phyloP scores from a whole-genome alignment of 768 basidiomycete species.

The Pleurotus salmoneostramineus region DNA sequence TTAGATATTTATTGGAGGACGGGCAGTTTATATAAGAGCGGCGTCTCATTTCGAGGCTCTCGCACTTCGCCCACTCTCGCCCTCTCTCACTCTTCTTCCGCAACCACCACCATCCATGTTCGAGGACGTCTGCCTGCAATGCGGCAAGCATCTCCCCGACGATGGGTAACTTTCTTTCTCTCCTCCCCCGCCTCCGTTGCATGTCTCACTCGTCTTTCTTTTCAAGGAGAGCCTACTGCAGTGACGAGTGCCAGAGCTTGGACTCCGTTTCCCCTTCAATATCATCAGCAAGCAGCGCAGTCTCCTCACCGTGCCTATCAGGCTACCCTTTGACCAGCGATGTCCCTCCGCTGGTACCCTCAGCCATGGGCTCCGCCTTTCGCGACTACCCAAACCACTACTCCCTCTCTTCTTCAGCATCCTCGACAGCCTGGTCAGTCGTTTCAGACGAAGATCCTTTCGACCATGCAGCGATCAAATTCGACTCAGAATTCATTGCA shows the following conservation, averaged over 20 bases:
- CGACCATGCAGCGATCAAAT: constrained; percentile 28
- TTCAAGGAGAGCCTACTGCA: constrained; percentile 64
- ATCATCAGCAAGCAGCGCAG: constrained; percentile 62
- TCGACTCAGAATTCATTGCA: constrained; percentile 28
- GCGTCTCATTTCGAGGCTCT: constrained; percentile 7
- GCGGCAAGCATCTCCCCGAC: constrained; percentile 60
- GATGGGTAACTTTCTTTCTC: constrained; percentile 47
- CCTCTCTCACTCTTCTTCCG: constrained; percentile 6
- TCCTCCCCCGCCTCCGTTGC: constrained; percentile 10
- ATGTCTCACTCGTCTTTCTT: constrained; percentile 10
- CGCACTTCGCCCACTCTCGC: constrained; percentile 5
- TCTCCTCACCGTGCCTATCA: constrained; percentile 59
- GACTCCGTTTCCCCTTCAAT: constrained; percentile 67
- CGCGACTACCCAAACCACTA: constrained; percentile 45
- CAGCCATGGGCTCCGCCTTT: constrained; percentile 58
- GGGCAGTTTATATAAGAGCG: neutral
- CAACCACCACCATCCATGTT: constrained; percentile 45
- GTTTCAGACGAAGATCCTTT: constrained; percentile 65
- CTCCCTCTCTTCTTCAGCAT: constrained; percentile 61
- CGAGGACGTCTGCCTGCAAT: constrained; percentile 74
- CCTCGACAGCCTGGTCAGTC: constrained; percentile 65
- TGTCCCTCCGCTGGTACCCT: constrained; percentile 63
- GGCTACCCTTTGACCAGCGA: constrained; percentile 51
- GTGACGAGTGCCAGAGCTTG: constrained; percentile 57
- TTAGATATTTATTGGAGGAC: too few relatives aligned